Base-by-base conservation (phyloP, 2,329 filamentous ascomycete genomes). In the Epichloe bromicola region DNA sequence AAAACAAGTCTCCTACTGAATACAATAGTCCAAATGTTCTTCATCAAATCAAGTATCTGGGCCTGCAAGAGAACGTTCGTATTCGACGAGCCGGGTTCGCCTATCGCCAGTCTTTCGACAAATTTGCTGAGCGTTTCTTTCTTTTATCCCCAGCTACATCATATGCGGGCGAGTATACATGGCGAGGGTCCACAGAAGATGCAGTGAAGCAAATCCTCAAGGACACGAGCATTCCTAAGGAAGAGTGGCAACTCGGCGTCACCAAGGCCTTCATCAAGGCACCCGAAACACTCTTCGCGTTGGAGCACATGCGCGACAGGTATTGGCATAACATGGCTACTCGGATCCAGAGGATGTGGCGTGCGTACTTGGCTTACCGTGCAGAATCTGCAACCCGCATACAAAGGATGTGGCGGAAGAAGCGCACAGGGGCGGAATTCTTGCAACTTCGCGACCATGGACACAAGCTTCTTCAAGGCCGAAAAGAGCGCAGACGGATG, bases 281-380 rank as follows among this genome's bases (percentile, higher is more conserved):
- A 0, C 93, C 93, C 0, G 93, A 98, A 68, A 98, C 93, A 0
- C 73, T 98, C 2, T 98, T 98, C 63, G 93, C 93, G 2, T 74
- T 98, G 11, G 93, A 98, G 68, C 90, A 94, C 52, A 97, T 98
- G 91, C 82, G 93, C 63, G 93, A 98, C 65, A 79, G 88, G 51
- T 98, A 97, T 69, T 97, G 91, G 91, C 91, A 97, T 69, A 98
- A 97, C 70, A 97, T 98, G 93, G 93, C 93, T 3, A 95, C 91
- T 54, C 82, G 93, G 53, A 97, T 98, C 53, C 93, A 98, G 70
- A 81, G 93, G 59, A 93, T 95, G 63, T 98, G 93, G 93, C 81
- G 93, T 60, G 95, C 94, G 49, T 97, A 96, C 63, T 77, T 97
- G 40, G 83, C 91, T 5, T 97, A 97, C 68, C 82, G 93, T 43